Evolutionary conservation across 768 basidiomycete genomes (phyloP).

Genomic region (Termitomyces sp.): DNA sequence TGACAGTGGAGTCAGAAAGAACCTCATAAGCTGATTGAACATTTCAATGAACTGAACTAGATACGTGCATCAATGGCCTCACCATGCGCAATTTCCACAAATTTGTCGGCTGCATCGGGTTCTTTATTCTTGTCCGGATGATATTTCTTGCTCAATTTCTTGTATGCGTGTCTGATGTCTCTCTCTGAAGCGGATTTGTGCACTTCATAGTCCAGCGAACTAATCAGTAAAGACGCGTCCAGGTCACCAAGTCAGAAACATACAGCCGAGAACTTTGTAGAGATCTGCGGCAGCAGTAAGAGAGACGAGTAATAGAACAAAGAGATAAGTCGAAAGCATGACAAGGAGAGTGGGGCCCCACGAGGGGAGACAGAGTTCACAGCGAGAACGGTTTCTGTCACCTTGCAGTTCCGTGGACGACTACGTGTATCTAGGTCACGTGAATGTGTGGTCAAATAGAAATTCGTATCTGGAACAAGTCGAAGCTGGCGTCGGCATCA

Average conservation of each 20-base stretch:
- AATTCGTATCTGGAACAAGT: neutral
- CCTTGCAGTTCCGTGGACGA: conserved; percentile 4
- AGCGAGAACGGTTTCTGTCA: conserved; percentile 4
- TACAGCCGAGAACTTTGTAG: conserved; percentile 81
- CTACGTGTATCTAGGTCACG: conserved; percentile 18
- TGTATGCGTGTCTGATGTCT: conserved; percentile 91
- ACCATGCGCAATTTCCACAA: conserved; percentile 92
- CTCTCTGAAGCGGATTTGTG: conserved; percentile 77
- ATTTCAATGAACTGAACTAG: neutral
- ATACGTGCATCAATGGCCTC: conserved; percentile 16
- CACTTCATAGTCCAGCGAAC: conserved; percentile 28
- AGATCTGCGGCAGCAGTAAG: conserved; percentile 58
- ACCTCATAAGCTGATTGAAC: conserved; percentile 76
- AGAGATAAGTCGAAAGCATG: conserved; percentile 29
- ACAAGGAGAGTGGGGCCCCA: conserved; percentile 15
- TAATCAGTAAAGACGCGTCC: conserved; percentile 18
- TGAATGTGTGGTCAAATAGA: neutral
- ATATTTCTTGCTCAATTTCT: conserved; percentile 79
- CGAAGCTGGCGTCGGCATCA: too few species aligned
- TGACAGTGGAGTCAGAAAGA: conserved; percentile 78
- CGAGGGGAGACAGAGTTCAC: conserved; percentile 1
- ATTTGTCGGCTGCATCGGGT: conserved; percentile 73
- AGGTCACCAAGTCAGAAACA: conserved; percentile 24
- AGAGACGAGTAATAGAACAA: conserved; percentile 32
- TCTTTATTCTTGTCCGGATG: conserved; percentile 97